Evolutionary conservation across 2,329 filamentous ascomycete species (phyloP).

Genomic region (Colletotrichum echinochloae): DNA sequence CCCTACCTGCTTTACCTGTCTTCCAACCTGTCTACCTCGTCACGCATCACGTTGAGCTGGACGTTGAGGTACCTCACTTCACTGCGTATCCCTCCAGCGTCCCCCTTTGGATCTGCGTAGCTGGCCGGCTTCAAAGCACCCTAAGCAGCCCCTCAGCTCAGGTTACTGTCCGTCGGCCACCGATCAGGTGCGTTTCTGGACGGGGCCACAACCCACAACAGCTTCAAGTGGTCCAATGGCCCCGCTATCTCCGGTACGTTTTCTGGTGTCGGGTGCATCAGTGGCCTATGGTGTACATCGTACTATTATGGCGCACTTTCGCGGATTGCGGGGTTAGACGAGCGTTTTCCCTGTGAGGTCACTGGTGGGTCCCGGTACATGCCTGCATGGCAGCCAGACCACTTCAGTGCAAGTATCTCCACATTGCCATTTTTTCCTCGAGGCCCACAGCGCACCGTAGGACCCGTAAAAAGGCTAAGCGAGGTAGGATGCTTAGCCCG

Average conservation of each 20-base stretch:
- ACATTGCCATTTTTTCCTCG: slow-evolving; percentile 5
- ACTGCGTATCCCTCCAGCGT: slow-evolving; percentile 8
- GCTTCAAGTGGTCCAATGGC: slow-evolving; percentile 40
- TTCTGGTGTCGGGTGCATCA: slow-evolving; percentile 46
- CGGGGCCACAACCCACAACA: slow-evolving; percentile 39
- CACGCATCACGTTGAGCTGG: slow-evolving; percentile 11
- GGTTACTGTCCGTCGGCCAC: slow-evolving; percentile 23
- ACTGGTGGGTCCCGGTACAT: slow-evolving; percentile 40
- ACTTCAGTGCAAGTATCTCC: slow-evolving; percentile 32
- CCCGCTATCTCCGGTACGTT: slow-evolving; percentile 42
- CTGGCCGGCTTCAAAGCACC: slow-evolving; percentile 12
- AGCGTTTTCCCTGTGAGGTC: slow-evolving; percentile 37
- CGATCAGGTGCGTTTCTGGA: slow-evolving; percentile 41
- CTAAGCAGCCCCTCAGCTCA: slow-evolving; percentile 28
- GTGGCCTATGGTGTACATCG: slow-evolving; percentile 37
- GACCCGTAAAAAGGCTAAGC: slow-evolving; percentile 14
- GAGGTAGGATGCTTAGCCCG: neutral
- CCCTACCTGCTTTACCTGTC: slow-evolving; percentile 5
- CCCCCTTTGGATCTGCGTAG: slow-evolving; percentile 21
- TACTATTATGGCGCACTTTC: slow-evolving; percentile 34
- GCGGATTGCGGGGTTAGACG: slow-evolving; percentile 46
- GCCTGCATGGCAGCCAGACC: slow-evolving; percentile 23
- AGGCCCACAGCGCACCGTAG: neutral
- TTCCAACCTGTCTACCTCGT: slow-evolving; percentile 13
- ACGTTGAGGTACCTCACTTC: slow-evolving; percentile 15